Conservation (phyloP, 352 stramenopile genomes). For the Phytophthora macrochlamydospora region DNA sequence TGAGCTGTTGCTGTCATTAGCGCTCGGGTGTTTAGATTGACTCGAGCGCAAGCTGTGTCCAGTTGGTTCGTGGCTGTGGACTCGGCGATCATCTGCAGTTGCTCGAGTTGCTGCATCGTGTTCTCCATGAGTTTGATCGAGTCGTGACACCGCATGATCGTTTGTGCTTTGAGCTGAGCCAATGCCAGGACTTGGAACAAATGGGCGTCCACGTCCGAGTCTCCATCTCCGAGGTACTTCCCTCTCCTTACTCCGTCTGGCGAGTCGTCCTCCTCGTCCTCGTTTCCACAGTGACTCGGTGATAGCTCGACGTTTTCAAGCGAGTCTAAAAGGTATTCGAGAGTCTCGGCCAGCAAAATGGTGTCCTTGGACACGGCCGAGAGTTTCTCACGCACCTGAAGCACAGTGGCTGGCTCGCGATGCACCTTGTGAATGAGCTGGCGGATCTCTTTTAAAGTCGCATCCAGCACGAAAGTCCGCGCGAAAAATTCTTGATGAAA, state of each 20-base stretch:
- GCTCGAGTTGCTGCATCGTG: slow-evolving; percentile 92
- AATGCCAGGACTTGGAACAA: slow-evolving; percentile 95
- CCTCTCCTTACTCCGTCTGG: slow-evolving; percentile 12
- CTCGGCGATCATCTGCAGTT: slow-evolving; percentile 93
- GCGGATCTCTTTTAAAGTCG: slow-evolving; percentile 95
- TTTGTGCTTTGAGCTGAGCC: slow-evolving; percentile 85
- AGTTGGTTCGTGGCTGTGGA: slow-evolving; percentile 92
- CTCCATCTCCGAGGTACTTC: slow-evolving; percentile 17
- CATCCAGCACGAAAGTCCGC: slow-evolving; percentile 95
- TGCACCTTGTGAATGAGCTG: slow-evolving; percentile 89
- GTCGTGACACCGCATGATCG: slow-evolving; percentile 93
- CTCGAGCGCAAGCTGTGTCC: slow-evolving; percentile 84
- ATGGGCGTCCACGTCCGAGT: slow-evolving; percentile 49
- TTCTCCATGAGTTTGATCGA: slow-evolving; percentile 96
- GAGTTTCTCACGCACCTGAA: slow-evolving; percentile 92
- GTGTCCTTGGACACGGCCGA: slow-evolving; percentile 93
- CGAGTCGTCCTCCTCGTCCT: slow-evolving; percentile 60
- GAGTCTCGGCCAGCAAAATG: slow-evolving; percentile 95
- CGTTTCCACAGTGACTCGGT: slow-evolving; percentile 14
- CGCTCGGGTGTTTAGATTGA: slow-evolving; percentile 90
- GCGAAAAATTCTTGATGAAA: slow-evolving; percentile 98
- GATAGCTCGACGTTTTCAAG: slow-evolving; percentile 87
- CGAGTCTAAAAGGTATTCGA: slow-evolving; percentile 96
- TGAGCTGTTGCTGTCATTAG: slow-evolving; percentile 83
- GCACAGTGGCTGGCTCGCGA: slow-evolving; percentile 83